Percentiles rank a stretch among this genome's conserved stretches.
These are phyloP conservation scores for Helichrysum umbraculigerum DNA, from an alignment of 129 eudicot species.

Conservation along the genomic window DNA sequence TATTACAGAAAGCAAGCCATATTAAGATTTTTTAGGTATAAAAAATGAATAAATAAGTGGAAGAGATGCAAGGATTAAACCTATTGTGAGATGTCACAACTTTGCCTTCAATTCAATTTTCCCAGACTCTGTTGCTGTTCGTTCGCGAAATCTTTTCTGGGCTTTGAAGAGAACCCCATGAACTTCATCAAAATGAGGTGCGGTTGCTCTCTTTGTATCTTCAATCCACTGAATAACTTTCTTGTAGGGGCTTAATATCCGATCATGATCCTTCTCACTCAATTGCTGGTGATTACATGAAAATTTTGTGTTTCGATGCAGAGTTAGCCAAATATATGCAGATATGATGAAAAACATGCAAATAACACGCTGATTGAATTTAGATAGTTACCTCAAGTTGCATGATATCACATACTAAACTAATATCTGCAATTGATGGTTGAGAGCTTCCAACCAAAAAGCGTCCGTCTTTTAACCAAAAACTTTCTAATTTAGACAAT, in stretches of 20 bases:
- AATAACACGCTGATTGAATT: background rate
- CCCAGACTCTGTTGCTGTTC: conserved; percentile 22
- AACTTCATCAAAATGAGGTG: conserved; percentile 80
- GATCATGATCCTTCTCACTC: conserved; percentile 49
- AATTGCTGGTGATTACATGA: conserved; percentile 35
- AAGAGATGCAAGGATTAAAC: too few species aligned
- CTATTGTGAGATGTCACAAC: conserved; percentile 25
- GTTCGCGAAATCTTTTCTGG: conserved; percentile 45
- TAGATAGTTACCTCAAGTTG: conserved; percentile 64
- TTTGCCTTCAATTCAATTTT: conserved; percentile 34
- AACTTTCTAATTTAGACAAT: conserved; percentile 53
- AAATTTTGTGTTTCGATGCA: background rate
- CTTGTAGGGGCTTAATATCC: conserved; percentile 71
- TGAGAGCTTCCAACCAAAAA: conserved; percentile 64
- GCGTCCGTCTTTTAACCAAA: conserved; percentile 71
- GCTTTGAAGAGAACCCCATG: conserved; percentile 44
- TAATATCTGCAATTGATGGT: conserved; percentile 89
- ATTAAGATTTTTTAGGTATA: too few species aligned
- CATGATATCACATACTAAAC: conserved; percentile 83
- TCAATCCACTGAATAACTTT: conserved; percentile 78
- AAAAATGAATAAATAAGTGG: too few species aligned
- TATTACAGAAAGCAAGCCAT: too few species aligned
- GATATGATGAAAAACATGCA: background rate
- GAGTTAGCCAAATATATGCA: background rate
- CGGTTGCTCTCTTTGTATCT: conserved; percentile 57